Conservation (phyloP, 306 rosid genomes). For the Hippophae rhamnoides region DNA sequence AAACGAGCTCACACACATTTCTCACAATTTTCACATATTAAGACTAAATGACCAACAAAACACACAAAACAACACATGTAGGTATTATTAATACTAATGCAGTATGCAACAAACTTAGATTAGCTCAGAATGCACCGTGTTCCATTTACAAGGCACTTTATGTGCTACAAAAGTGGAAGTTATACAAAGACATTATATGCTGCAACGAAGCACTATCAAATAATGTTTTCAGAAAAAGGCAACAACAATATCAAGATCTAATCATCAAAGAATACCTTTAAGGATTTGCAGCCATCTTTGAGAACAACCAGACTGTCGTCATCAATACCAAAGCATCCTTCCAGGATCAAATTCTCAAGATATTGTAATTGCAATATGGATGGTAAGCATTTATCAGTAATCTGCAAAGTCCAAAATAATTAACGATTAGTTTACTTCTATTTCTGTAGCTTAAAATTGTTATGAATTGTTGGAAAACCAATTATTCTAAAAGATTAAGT, state of each 20-base stretch:
- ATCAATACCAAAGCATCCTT: constrained; percentile 83
- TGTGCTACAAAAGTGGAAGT: too few species aligned
- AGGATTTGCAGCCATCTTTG: constrained; percentile 59
- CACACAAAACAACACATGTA: too few species aligned
- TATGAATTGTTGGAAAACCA: too few species aligned
- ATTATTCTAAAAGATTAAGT: too few species aligned
- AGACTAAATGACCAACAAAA: too few species aligned
- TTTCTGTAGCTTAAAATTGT: too few species aligned
- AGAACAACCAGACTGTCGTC: constrained; percentile 52
- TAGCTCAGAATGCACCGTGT: too few species aligned
- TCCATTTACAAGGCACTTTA: too few species aligned
- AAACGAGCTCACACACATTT: too few species aligned
- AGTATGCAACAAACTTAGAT: too few species aligned
- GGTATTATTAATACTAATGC: too few species aligned
- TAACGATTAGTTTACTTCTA: not conserved
- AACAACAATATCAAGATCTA: constrained; percentile 15
- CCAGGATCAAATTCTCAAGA: constrained; percentile 79
- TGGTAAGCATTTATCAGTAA: constrained; percentile 71
- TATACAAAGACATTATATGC: not conserved
- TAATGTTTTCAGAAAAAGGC: not conserved
- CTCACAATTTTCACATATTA: too few species aligned
- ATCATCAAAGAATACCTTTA: constrained; percentile 50
- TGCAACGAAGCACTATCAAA: not conserved
- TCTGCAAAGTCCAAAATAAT: constrained; percentile 38
- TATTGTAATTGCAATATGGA: constrained; percentile 58